These are phyloP conservation scores for Heracleum sosnowskyi DNA, from an alignment of 129 eudicot species.

Conservation along the genomic window DNA sequence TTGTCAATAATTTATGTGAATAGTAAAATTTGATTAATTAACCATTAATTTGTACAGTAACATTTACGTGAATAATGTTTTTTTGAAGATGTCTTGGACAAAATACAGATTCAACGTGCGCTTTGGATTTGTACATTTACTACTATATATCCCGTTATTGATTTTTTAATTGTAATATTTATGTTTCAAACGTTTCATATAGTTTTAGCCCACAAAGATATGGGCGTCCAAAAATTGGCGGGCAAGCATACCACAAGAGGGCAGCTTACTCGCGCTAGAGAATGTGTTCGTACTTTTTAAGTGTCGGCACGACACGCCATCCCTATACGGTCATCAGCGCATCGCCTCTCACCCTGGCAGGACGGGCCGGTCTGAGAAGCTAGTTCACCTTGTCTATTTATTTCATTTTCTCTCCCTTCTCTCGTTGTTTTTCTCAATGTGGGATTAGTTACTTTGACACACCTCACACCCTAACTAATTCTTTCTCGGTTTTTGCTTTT, in stretches of 20 bases:
- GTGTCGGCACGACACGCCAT: constrained; percentile 79
- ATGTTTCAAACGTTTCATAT: too few relatives aligned
- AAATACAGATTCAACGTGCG: too few relatives aligned
- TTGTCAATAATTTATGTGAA: too few relatives aligned
- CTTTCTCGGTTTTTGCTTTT: too few relatives aligned
- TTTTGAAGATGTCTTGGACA: too few relatives aligned
- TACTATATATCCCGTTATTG: too few relatives aligned
- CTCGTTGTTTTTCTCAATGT: neutral
- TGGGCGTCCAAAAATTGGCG: constrained; percentile 82
- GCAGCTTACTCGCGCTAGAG: constrained; percentile 33
- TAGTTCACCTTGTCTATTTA: neutral
- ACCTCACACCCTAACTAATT: too few relatives aligned
- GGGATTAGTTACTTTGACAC: neutral
- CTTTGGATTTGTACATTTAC: too few relatives aligned
- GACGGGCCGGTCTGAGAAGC: constrained; percentile 14
- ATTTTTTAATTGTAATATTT: too few relatives aligned
- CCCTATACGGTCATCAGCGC: constrained; percentile 56
- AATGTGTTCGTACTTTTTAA: constrained; percentile 55
- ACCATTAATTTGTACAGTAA: too few relatives aligned
- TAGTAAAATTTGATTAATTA: too few relatives aligned
- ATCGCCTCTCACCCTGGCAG: constrained; percentile 85
- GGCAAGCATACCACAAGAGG: constrained; percentile 44
- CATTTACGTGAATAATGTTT: too few relatives aligned
- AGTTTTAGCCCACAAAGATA: constrained; percentile 7
- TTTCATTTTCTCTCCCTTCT: neutral